phyloP scores from a whole-genome alignment of 148 eudicot genomes.

The Arctostaphylos glauca region DNA sequence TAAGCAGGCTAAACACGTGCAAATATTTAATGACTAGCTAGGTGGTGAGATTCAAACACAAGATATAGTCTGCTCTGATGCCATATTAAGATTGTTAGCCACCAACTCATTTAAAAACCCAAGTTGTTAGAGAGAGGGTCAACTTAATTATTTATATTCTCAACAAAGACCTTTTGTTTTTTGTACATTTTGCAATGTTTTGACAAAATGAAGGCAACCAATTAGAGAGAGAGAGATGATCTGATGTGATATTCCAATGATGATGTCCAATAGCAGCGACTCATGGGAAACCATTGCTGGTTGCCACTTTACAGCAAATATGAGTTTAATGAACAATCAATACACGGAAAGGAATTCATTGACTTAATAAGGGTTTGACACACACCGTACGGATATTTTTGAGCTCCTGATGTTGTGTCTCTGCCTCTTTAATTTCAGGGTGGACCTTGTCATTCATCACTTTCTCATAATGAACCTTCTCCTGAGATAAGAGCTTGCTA shows the following conservation, averaged over 20 bases:
- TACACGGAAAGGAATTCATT: background rate
- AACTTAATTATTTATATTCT: too few relatives aligned
- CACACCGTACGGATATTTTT: slow-evolving; percentile 58
- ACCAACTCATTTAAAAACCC: background rate
- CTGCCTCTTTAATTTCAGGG: slow-evolving; percentile 51
- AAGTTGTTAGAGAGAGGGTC: too few relatives aligned
- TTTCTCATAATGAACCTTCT: slow-evolving; percentile 54
- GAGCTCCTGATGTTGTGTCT: slow-evolving; percentile 53
- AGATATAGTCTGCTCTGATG: too few relatives aligned
- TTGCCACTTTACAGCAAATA: slow-evolving; percentile 9
- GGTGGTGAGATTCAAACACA: too few relatives aligned
- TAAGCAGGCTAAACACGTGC: too few relatives aligned
- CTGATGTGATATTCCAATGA: slow-evolving; percentile 1
- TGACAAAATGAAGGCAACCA: background rate
- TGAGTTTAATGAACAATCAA: background rate
- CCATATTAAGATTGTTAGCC: too few relatives aligned
- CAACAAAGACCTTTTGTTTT: too few relatives aligned
- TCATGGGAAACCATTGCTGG: background rate
- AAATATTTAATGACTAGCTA: too few relatives aligned
- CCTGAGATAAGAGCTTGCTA: slow-evolving; percentile 37
- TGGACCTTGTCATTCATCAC: slow-evolving; percentile 46
- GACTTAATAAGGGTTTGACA: background rate
- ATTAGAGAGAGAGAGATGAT: background rate
- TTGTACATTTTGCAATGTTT: too few relatives aligned
- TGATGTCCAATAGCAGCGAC: background rate